Evolutionary conservation across 1,284 basidiomycete genomes (phyloP), one percentile per base, ranked within the genome.

Genomic region (Kwoniella shivajii): DNA sequence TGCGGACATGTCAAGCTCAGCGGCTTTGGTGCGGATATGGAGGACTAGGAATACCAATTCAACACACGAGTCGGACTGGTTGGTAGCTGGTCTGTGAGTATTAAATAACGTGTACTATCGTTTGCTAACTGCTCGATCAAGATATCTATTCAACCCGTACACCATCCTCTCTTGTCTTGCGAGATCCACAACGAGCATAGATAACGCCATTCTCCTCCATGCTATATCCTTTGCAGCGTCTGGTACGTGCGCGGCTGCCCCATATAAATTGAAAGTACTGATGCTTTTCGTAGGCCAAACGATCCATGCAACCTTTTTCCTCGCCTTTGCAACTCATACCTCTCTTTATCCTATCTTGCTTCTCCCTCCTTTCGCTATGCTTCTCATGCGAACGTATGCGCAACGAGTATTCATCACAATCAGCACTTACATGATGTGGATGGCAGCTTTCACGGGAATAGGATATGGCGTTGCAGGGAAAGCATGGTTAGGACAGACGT

Each of bases 121-220:
- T 6, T n/a, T 18, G 47, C 30, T 14, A 34, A 47, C 18, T n/a
- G n/a, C 65, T 57, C 43, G 54, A 47, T 43, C 2, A 64, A 93
- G 90, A 37, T 93, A 88, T 76, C 83, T 97, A 3, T 78, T 95
- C 59, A 96, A 96, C 66, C 94, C 94, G 4, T 94, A 95, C 73
- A 79, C 89, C 5, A 74, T 94, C 45, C 80, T 91, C 1, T 85
- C 92, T 0, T 88, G 86, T 36, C 78, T 93, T 2, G 88, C 91
- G 0, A 78, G 86, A 7, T 94, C 92, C 0, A 90, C 90, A 0
- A 87, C 89, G 0, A 83, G 85, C 0, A 79, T 97, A 18, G 90
- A 93, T 70, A 92, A 89, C 68, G 80, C 84, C 0, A 75, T 90
- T 4, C 76, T 86, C 29, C 79, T 95, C 1, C 70, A 88, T 1